These are phyloP conservation scores for Nothopassalora personata DNA, from an alignment of 2,329 filamentous ascomycete genomes.

Conservation along the genomic window DNA sequence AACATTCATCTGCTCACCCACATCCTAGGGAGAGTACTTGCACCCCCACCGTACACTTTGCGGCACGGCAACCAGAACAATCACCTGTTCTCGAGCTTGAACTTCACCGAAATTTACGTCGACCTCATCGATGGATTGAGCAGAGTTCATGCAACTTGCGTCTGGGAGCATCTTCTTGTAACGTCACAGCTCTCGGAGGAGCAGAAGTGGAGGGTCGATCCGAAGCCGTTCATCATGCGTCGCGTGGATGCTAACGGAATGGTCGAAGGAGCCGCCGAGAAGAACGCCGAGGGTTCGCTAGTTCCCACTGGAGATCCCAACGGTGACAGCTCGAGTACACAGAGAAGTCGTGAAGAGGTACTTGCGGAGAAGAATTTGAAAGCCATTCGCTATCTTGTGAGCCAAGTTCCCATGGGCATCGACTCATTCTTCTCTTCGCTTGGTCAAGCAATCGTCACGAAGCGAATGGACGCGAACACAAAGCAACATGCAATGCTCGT, in stretches of 20 bases:
- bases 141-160: constrained; percentile 68
- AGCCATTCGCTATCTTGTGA: constrained; percentile 69
- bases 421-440: constrained; percentile 80
- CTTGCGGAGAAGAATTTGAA: constrained; percentile 67
- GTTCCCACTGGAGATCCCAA: constrained; percentile 2
- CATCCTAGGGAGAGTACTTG: constrained; percentile 50
- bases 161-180: constrained; percentile 79
- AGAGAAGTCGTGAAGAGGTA: constrained; percentile 9
- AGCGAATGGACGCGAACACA: constrained; percentile 61
- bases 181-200: constrained; percentile 66
- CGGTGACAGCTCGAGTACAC: constrained; percentile 2
- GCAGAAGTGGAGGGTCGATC: constrained; percentile 50
- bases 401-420: constrained; percentile 72
- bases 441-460: constrained; percentile 72
- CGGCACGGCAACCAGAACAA: constrained; percentile 51
- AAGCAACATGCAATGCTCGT: constrained; percentile 58
- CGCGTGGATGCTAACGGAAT: constrained; percentile 27
- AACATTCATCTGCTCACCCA: constrained; percentile 71
- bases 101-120: constrained; percentile 78
- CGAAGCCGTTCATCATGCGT: constrained; percentile 31
- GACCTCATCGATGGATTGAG: constrained; percentile 70
- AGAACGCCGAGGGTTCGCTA: background rate
- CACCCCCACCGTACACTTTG: constrained; percentile 25
- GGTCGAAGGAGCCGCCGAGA: constrained; percentile 23
- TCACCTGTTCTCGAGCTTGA: constrained; percentile 67